Evolutionary conservation across 169 alveolate species (phyloP).

Genomic region (Babesia ovis): DNA sequence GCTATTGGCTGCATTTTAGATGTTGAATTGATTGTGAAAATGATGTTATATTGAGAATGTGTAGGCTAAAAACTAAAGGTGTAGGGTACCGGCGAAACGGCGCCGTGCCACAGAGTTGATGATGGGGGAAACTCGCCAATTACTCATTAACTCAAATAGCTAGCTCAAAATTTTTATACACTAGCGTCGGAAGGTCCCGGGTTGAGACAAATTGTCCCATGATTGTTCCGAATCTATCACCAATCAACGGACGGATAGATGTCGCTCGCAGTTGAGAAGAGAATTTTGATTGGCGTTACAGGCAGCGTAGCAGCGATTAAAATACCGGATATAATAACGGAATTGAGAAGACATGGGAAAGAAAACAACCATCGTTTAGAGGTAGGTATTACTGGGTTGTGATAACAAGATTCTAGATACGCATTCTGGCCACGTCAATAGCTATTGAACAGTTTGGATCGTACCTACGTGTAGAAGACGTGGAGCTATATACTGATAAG

Average conservation of each 20-base stretch:
- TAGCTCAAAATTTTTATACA: no score
- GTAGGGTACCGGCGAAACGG: no score
- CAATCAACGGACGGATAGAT: neutral
- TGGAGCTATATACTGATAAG: constrained; percentile 17
- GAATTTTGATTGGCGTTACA: constrained; percentile 81
- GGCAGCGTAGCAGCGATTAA: constrained; percentile 91
- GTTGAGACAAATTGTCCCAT: no score
- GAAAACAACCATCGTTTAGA: constrained; percentile 49
- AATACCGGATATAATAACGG: constrained; percentile 68
- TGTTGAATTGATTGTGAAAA: no score
- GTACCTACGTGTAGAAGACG: neutral
- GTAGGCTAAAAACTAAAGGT: no score
- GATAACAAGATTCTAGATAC: constrained; percentile 5
- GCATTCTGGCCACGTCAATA: neutral
- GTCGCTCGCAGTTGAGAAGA: constrained; percentile 5
- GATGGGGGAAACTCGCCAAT: no score
- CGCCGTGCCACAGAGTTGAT: no score
- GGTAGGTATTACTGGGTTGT: constrained; percentile 43
- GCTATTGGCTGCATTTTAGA: no score
- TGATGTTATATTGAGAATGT: no score
- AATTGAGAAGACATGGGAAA: constrained; percentile 34
- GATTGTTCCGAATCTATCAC: no score
- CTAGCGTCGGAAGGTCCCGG: no score
- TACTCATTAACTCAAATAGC: no score
- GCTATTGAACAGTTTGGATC: neutral